These are phyloP conservation scores for Gaeumannomyces tritici DNA, from an alignment of 2,329 filamentous ascomycete species.

Conservation along the genomic window DNA sequence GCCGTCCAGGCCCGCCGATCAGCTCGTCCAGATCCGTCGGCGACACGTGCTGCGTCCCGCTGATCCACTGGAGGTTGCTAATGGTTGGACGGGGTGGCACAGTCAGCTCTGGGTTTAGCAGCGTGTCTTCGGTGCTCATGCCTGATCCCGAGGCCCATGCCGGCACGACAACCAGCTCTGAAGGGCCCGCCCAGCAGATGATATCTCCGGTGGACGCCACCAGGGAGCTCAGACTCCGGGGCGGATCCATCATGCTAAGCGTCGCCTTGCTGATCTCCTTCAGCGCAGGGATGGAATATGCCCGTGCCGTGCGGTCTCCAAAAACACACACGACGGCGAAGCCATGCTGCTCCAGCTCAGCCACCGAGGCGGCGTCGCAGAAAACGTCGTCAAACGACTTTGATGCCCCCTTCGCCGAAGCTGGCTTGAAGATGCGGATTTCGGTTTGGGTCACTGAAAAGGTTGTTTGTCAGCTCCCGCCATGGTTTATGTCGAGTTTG, in stretches of 20 bases:
- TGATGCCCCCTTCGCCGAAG: slow-evolving; percentile 78
- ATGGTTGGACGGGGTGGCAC: slow-evolving; percentile 83
- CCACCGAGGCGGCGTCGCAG: slow-evolving; percentile 72
- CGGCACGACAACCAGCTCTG: slow-evolving; percentile 73
- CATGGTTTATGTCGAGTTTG: neutral
- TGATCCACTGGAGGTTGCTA: slow-evolving; percentile 92
- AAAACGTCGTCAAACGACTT: slow-evolving; percentile 78
- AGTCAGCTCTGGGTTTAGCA: slow-evolving; percentile 67
- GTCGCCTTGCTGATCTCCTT: slow-evolving; percentile 69
- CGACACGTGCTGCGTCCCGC: slow-evolving; percentile 85
- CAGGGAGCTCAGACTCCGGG: slow-evolving; percentile 57
- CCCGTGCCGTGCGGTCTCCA: slow-evolving; percentile 68
- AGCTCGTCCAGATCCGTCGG: slow-evolving; percentile 81
- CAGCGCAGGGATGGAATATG: slow-evolving; percentile 77
- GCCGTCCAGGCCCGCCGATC: slow-evolving; percentile 80
- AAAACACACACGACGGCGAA: slow-evolving; percentile 78
- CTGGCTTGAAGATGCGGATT: slow-evolving; percentile 80
- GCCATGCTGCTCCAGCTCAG: slow-evolving; percentile 64
- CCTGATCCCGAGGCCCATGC: slow-evolving; percentile 69
- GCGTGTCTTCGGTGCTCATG: slow-evolving; percentile 56
- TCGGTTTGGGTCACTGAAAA: slow-evolving; percentile 54
- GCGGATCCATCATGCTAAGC: slow-evolving; percentile 63
- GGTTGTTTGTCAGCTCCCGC: slow-evolving; percentile 14
- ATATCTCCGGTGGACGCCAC: slow-evolving; percentile 75
- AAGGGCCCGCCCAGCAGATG: slow-evolving; percentile 80